Evolutionary conservation across 257 asterid species (phyloP), one percentile per base, ranked within the genome.

Genomic region (Penstemon barbatus): DNA sequence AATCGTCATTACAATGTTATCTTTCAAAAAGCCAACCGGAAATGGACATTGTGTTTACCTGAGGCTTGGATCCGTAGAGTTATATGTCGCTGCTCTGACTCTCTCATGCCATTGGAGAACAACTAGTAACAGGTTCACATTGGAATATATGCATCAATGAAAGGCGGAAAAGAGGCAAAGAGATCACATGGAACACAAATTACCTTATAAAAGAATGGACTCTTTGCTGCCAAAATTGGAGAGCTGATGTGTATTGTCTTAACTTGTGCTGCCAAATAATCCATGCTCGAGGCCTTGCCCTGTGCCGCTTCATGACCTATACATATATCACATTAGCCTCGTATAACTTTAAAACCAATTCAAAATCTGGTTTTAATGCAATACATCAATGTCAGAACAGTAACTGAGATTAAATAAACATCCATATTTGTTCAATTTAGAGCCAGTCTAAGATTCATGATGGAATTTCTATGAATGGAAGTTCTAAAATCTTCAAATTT

Each of bases 191-290:
- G 38, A 58, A 56, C 42, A 74, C 5, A 18, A 43, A 72, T 44
- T 54, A 86, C 98, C 82, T 90, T 90, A 41, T 82, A 86, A 75
- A 88, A 92, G 66, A 84, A 86, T 3, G 85, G 89, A 69, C 98
- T 92, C 74, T 84, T 85, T 53, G 90, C 98, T 41, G 95, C 98
- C 81, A 92, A 81, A 66, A 92, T 88, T 58, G 95, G 96, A 63
- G 98, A 90, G 83, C 97, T 88, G 51, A 90, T 85, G 81, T 88
- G 89, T 59, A 92, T 49, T 33, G 84, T 85, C 82, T 77, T 84
- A 50, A 86, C 86, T 62, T 19, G 80, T 56, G 74, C 70, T 33
- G 69, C 71, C 8, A 83, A 68, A 59, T 65, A 69, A 57, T 86
- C 91, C 74, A 69, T 78, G 72, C 80, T 74, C 19, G 80, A 68